Percentiles rank a stretch among this genome's conserved stretches.
phyloP scores from a whole-genome alignment of 306 rosid genomes.

The Lagenaria siceraria region DNA sequence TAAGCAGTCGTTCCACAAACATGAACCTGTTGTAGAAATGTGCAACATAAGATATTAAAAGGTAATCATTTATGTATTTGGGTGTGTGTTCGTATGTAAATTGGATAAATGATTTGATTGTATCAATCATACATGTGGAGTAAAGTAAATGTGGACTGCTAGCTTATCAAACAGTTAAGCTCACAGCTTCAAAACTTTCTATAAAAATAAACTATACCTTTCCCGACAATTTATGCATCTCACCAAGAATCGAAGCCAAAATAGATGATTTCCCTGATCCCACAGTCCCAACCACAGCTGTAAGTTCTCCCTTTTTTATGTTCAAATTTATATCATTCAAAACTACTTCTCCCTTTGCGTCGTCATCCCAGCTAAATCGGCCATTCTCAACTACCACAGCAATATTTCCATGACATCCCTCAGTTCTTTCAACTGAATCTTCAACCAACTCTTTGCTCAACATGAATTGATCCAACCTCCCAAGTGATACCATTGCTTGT shows the following conservation, averaged over 20 bases:
- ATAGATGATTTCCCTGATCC: conserved; percentile 91
- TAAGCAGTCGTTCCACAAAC: conserved; percentile 54
- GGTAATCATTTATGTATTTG: neutral
- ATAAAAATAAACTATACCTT: conserved; percentile 9
- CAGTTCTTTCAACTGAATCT: conserved; percentile 8
- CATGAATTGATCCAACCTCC: conserved; percentile 57
- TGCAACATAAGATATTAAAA: neutral
- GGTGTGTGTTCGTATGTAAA: no score
- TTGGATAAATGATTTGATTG: neutral
- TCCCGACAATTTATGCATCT: conserved; percentile 67
- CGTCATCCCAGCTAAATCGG: conserved; percentile 59
- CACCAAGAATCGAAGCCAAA: conserved; percentile 55
- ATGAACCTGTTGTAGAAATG: conserved; percentile 1
- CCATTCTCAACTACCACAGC: conserved; percentile 46
- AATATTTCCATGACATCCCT: conserved; percentile 12
- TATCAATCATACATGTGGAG: neutral
- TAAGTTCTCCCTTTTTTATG: conserved; percentile 46
- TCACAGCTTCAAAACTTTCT: neutral
- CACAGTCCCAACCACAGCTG: conserved; percentile 70
- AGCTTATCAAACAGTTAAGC: neutral
- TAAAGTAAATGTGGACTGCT: neutral
- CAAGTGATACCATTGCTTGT: conserved; percentile 74
- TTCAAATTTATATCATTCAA: conserved; percentile 26
- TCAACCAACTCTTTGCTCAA: conserved; percentile 26
- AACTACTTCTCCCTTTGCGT: conserved; percentile 27